These are phyloP conservation scores for Trypanosoma melophagium DNA, from an alignment of 208 protist species.

Conservation along the genomic window DNA sequence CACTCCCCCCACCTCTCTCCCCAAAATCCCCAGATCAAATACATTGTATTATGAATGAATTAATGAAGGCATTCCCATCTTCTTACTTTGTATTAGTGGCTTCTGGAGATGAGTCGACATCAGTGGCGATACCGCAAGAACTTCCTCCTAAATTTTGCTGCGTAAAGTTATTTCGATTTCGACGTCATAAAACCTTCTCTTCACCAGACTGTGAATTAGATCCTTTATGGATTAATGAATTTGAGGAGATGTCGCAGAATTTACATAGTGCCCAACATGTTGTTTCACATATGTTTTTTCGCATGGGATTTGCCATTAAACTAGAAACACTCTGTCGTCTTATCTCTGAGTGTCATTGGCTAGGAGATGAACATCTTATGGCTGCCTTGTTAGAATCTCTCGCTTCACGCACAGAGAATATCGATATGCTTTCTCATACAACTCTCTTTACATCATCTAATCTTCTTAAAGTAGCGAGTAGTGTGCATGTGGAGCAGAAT, in stretches of 20 bases:
- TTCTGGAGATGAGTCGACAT: not conserved
- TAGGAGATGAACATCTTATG: constrained; percentile 10
- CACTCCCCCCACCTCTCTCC: not conserved
- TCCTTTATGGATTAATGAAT: constrained; percentile 4
- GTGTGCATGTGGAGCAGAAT: not conserved
- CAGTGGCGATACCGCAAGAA: not conserved
- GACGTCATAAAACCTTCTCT: constrained; percentile 1
- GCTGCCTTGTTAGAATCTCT: not conserved
- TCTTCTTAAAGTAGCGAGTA: constrained; percentile 1
- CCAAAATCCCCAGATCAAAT: not conserved
- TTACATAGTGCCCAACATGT: constrained; percentile 16
- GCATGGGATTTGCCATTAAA: constrained; percentile 12
- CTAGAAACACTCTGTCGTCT: constrained; percentile 10
- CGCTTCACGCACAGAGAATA: not conserved
- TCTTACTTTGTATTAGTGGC: constrained; percentile 12
- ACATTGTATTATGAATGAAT: constrained; percentile 2
- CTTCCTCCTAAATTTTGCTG: constrained; percentile 10
- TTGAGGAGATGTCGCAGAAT: constrained; percentile 12
- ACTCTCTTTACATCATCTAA: not conserved
- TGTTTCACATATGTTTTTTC: constrained; percentile 12
- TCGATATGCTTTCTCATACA: not conserved
- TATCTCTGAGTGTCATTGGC: constrained; percentile 11
- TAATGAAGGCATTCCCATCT: constrained; percentile 18
- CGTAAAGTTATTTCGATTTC: constrained; percentile 5
- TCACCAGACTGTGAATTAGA: not conserved